Base-by-base conservation (phyloP, 768 basidiomycete genomes). In the Aureoboletus auriporus region DNA sequence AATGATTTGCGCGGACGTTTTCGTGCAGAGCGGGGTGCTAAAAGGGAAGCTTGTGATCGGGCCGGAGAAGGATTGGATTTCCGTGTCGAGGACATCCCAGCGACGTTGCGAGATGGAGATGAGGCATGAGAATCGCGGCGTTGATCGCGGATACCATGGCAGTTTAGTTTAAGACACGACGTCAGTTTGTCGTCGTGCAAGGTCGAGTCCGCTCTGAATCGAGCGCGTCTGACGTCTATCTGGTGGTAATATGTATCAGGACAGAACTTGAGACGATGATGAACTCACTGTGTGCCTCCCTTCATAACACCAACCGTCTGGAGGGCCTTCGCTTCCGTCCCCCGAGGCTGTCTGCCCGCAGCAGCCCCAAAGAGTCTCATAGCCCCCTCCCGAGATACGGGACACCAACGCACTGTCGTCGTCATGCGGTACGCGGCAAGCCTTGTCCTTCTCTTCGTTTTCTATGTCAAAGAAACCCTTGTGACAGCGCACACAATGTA, bases 221-320 rank as follows among this genome's bases (percentile, higher is more conserved):
- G 75, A 0, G 89, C 89, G 39, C 89, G 85, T 66, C 79, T 89
- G 34, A 66, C 46, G 56, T 90, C 89, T 1, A 78, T 84, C 87
- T 89, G 51, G 13, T 3, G 10, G 20, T 29, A 12, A 17, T 45
- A 8, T 10, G 17, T 1, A 38, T 49, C 23, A 47, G 51, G 37
- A 39, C 20, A 44, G 45, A 4, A n/a, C n/a, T n/a, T n/a, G 20
- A 28, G 35, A 11, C 4, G 47, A 26, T 40, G 46, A 23, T 11
- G 13, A 16, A 42, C 60, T 49, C 37, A 75, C 80, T 8, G 88
- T 89, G 63, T 91, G 88, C 63, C 75, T 78, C 4, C 88, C 88
- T 63, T 90, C 87, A 57, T 89, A 90, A 58, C 88, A 91, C 86
- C 86, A 91, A 1, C 88, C 89, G 60, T 89, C 86, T 1, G 88